Evolutionary conservation across 805 yeast species (phyloP), one percentile per base, ranked within the genome.

Genomic region (Candida yuanshanica): DNA sequence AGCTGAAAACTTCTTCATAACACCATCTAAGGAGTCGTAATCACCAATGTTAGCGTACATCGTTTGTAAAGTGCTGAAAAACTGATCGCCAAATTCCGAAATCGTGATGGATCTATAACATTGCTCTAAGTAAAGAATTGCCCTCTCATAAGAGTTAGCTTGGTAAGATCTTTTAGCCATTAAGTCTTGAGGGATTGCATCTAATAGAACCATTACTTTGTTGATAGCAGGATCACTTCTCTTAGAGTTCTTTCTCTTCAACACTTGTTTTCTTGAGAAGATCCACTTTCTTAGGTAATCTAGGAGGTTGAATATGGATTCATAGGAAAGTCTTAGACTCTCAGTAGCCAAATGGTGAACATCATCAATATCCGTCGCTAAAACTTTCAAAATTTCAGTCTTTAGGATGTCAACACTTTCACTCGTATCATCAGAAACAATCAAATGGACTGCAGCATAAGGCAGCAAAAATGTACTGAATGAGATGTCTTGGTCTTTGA

Each of bases 41-140:
- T 95, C 99, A 52, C 88, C 91, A 37, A 93, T 77, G 43, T 78
- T 83, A 7, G 95, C 82, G 59, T 93, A 93, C 67, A 90, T 84
- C 21, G 74, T 72, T 51, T 87, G 88, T n/a, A 93, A 61, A 5
- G 79, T 70, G 1, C 66, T 58, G 18, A 69, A 70, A 52, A 64
- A 66, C 46, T 55, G 35, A 13, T 68, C 62, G 51, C 62, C 59
- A 39, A 69, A 35, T 23, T 58, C 46, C 38, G 49, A 60, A 17
- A 50, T 46, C 1, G 57, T 52, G 50, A 63, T 37, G 14, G 58
- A 55, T 27, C 89, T 64, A 45, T 74, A 75, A 45, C 84, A 78
- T 52, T 86, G 86, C 51, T 93, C 99, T 53, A 86, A 68, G 57
- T 87, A 88, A 39, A 90, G 66, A 7, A 91, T 79, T 0, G 98